These are phyloP conservation scores for Penicillium sp. DNA, from an alignment of 2,329 filamentous ascomycete species.

Conservation along the genomic window DNA sequence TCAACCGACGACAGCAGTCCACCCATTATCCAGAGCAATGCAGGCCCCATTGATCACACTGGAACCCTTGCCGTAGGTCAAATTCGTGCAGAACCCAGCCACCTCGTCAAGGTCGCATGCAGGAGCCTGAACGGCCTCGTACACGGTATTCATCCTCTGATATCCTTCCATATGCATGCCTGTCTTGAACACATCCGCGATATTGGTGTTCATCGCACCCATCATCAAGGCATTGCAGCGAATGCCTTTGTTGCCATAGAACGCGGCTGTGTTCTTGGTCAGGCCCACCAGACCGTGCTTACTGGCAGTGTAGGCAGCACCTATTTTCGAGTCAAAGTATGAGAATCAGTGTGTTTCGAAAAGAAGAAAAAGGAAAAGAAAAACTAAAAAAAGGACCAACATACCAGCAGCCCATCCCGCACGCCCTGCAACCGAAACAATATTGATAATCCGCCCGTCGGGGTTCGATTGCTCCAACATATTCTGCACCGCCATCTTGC, in stretches of 20 bases:
- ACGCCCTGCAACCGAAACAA: slow-evolving; percentile 44
- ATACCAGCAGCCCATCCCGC: slow-evolving; percentile 40
- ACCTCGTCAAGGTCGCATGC: slow-evolving; percentile 22
- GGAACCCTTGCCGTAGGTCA: slow-evolving; percentile 22
- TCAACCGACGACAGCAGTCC: slow-evolving; percentile 17
- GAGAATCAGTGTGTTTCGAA: background rate
- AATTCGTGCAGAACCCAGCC: slow-evolving; percentile 23
- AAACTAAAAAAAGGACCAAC: slow-evolving; percentile 3
- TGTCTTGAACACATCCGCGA: slow-evolving; percentile 39
- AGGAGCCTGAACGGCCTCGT: slow-evolving; percentile 12
- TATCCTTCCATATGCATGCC: slow-evolving; percentile 23
- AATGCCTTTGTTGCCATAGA: slow-evolving; percentile 51
- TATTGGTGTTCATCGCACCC: slow-evolving; percentile 54
- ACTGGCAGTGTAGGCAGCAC: slow-evolving; percentile 48
- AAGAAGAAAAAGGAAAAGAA: too few relatives aligned
- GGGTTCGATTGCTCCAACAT: slow-evolving; percentile 34
- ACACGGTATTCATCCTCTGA: slow-evolving; percentile 12
- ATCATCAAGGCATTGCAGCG: slow-evolving; percentile 48
- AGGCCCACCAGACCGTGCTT: slow-evolving; percentile 52
- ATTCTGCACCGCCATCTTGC: slow-evolving; percentile 46
- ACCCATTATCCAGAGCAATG: slow-evolving; percentile 28
- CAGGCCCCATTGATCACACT: slow-evolving; percentile 26
- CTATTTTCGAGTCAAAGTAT: slow-evolving; percentile 15
- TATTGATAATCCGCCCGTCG: slow-evolving; percentile 49
- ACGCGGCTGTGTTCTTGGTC: slow-evolving; percentile 53